Percentiles rank a stretch among this genome's conserved stretches.
Evolutionary conservation across 768 basidiomycete genomes (phyloP).

Genomic region (Cyclocybe cylindracea): DNA sequence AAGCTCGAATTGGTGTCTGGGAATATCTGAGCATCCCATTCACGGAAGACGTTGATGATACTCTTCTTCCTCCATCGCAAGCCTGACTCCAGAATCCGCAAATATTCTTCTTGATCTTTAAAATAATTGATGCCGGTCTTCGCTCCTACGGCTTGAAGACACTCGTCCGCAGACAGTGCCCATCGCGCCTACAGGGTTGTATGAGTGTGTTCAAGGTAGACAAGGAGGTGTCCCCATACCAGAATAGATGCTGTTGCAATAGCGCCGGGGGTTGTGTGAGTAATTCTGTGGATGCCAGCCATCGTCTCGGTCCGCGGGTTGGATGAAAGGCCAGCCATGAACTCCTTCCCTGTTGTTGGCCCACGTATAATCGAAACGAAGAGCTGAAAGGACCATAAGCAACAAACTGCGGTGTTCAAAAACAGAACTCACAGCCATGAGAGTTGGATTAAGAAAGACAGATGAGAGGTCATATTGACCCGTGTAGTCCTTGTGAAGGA

Average conservation of each 20-base stretch:
- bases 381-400: conserved; percentile 7
- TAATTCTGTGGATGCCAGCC: conserved; percentile 12
- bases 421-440: conserved; percentile 14
- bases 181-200: conserved; percentile 13
- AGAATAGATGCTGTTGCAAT: conserved; percentile 12
- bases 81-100: conserved; percentile 12
- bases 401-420: not conserved
- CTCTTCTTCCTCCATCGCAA: conserved; percentile 10
- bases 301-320: conserved; percentile 15
- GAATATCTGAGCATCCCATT: conserved; percentile 17
- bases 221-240: conserved; percentile 3
- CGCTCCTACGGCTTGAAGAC: conserved; percentile 11
- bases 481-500: conserved; percentile 14
- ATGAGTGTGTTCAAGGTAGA: not conserved
- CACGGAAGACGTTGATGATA: conserved; percentile 12
- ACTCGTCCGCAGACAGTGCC: conserved; percentile 14
- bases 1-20: conserved; percentile 12
- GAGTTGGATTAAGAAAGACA: conserved; percentile 12
- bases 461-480: conserved; percentile 10
- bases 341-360: conserved; percentile 12
- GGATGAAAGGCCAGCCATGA: conserved; percentile 9
- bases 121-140: conserved; percentile 15
- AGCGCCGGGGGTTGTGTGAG: conserved; percentile 16
- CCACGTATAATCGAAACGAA: conserved; percentile 18
- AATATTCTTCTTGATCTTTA: conserved; percentile 14